Base-by-base conservation (phyloP, 2,329 filamentous ascomycete species). In the Alternaria gaisen region DNA sequence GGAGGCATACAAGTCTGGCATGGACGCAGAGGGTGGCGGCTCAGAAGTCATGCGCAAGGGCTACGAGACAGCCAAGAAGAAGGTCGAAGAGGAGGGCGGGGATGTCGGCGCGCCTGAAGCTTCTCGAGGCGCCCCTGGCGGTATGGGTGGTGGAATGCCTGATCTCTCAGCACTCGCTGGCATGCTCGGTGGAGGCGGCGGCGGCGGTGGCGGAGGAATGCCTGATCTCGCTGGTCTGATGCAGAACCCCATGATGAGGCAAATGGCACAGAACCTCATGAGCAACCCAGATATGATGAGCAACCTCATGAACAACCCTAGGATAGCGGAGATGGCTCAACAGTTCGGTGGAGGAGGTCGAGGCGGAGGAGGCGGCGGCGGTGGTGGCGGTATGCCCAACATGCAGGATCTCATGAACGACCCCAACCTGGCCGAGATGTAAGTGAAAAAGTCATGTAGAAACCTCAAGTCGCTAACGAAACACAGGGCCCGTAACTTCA, bases 41-140 rank as follows among this genome's bases (percentile, higher is more conserved):
- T 96, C 92, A 70, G 94, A 98, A 16, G 93, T 94, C 62, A 98
- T 98, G 95, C 94, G 93, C 85, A 96, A 94, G 82, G 95, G 95
- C 20, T 95, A 87, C 77, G 94, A 98, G 86, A 98, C 95, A 16
- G 94, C 94, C 54, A 95, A 91, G 86, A 89, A 88, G 73, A 88
- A 91, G 72, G 90, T 96, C 46, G 92, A 94, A 66, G 93, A 97
- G 80, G 87, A 94, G 73, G 88, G 77, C n/a, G 80, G 76, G 18
- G 86, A 85, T 57, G 85, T 86, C 57, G 82, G 84, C 52, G 80
- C 80, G 50, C 81, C 76, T 7, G 75, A 77, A 44, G 70, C 72
- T 42, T 42, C 75, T 8, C 68, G 79, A 42, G 72, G 72, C 20
- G 69, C 69, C 2, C 38, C 38, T 11, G 75, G 84, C 24, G 88